Conservation (phyloP, 768 basidiomycete genomes). For the Lentinula edodes region DNA sequence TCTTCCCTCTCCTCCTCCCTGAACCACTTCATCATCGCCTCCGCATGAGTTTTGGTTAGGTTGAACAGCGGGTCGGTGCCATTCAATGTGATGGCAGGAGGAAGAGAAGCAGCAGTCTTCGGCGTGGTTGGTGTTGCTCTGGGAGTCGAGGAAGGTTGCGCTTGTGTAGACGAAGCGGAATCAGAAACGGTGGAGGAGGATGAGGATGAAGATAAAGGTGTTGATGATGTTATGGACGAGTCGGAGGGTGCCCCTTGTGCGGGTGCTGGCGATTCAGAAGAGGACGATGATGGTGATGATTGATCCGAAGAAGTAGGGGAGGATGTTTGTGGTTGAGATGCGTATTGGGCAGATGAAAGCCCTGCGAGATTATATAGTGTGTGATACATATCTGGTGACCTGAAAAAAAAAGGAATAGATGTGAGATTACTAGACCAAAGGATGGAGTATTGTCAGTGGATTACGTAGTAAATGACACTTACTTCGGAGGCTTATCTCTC, state of each 20-base stretch:
- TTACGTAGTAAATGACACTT: conserved; percentile 16
- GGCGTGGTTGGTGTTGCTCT: background rate
- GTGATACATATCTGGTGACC: conserved; percentile 91
- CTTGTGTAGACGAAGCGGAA: background rate
- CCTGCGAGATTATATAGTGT: conserved; percentile 91
- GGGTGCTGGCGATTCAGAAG: background rate
- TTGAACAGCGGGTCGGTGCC: conserved; percentile 80
- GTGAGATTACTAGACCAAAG: background rate
- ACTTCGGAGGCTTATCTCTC: conserved; percentile 96
- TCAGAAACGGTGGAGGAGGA: background rate
- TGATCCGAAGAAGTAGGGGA: background rate
- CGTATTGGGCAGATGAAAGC: conserved; percentile 82
- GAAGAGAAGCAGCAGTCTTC: background rate
- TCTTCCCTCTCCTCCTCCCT: background rate
- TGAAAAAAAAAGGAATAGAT: conserved; percentile 18
- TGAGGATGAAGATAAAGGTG: background rate
- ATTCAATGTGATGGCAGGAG: conserved; percentile 40
- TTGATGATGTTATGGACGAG: too few relatives aligned
- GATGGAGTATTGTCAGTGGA: background rate
- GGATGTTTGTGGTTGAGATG: background rate
- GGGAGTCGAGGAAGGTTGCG: background rate
- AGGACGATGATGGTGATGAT: background rate
- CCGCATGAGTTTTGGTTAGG: conserved; percentile 61
- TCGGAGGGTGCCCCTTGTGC: too few relatives aligned
- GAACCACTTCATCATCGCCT: conserved; percentile 66